A percentile compares a stretch with the other conserved stretches of the same genome.
Evolutionary conservation across 2,329 filamentous ascomycete species (phyloP).

Genomic region (Paraconiothyrium brasiliense): DNA sequence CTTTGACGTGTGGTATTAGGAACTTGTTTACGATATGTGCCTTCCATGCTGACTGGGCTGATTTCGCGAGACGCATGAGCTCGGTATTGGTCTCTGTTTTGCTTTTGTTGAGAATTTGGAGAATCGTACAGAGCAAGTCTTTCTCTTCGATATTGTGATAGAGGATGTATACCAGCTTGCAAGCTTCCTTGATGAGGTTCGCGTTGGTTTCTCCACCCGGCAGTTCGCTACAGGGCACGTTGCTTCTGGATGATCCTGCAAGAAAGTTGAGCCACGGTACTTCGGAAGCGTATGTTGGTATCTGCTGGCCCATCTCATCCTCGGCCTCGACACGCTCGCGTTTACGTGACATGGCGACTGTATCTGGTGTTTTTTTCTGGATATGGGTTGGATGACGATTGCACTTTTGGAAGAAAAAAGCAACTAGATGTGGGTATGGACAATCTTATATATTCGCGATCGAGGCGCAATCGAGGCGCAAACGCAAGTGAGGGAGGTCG

Average conservation of each 20-base stretch:
- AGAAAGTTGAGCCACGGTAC: conserved; percentile 11
- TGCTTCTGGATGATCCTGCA: background rate
- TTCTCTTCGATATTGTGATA: conserved; percentile 11
- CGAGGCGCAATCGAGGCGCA: background rate
- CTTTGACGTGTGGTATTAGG: conserved; percentile 15
- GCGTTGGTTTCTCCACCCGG: background rate
- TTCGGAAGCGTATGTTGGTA: conserved; percentile 10
- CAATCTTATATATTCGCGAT: background rate
- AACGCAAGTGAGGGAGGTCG: background rate
- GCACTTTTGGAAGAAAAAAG: background rate
- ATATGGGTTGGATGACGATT: background rate
- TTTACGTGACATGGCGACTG: conserved; percentile 1
- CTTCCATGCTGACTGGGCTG: conserved; percentile 13
- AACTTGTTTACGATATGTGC: conserved; percentile 13
- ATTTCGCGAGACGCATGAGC: background rate
- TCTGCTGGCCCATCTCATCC: conserved; percentile 1
- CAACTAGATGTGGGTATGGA: background rate
- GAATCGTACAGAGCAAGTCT: background rate
- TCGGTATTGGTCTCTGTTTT: background rate
- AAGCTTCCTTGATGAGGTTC: conserved; percentile 7
- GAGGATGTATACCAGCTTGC: conserved; percentile 16
- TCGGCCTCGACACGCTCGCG: conserved; percentile 2
- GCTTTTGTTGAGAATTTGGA: background rate
- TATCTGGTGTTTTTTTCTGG: background rate
- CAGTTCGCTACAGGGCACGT: background rate